These are phyloP conservation scores for Rutstroemia sp. DNA, from an alignment of 2,329 filamentous ascomycete genomes.

Conservation along the genomic window DNA sequence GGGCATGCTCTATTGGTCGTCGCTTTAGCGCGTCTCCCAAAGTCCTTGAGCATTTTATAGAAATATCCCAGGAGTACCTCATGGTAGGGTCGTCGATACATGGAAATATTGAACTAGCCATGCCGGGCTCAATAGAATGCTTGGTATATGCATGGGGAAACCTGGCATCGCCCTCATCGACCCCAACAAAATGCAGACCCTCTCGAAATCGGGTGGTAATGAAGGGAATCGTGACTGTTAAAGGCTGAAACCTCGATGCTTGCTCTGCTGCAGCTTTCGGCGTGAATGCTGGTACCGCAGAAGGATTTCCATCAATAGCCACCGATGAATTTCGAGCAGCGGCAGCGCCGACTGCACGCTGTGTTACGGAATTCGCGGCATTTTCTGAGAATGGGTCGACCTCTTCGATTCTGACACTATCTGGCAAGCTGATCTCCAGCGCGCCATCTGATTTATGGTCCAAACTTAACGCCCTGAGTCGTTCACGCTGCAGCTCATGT, in stretches of 20 bases:
- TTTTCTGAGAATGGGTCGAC: constrained; percentile 45
- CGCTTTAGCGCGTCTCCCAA: constrained; percentile 64
- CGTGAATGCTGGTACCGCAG: constrained; percentile 28
- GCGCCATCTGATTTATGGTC: constrained; percentile 43
- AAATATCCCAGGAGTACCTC: constrained; percentile 80
- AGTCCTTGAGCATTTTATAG: constrained; percentile 78
- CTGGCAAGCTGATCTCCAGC: constrained; percentile 51
- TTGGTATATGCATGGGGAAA: constrained; percentile 91
- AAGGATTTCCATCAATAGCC: constrained; percentile 30
- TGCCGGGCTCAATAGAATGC: constrained; percentile 70
- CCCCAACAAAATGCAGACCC: constrained; percentile 84
- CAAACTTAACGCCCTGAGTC: constrained; percentile 37
- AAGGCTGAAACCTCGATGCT: constrained; percentile 44
- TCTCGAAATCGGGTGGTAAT: constrained; percentile 68
- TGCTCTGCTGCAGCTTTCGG: constrained; percentile 31
- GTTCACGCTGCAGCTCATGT: constrained; percentile 66
- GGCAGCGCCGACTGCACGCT: constrained; percentile 31
- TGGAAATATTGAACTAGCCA: constrained; percentile 81
- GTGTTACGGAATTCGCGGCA: constrained; percentile 36
- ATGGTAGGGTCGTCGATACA: constrained; percentile 82
- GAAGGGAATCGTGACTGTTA: constrained; percentile 69
- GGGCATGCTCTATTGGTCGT: constrained; percentile 26
- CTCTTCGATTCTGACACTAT: constrained; percentile 54
- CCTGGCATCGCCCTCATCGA: constrained; percentile 68
- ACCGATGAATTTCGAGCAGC: constrained; percentile 22